Conservation (phyloP, 2,329 filamentous ascomycete species). For the Didymella lethalis region DNA sequence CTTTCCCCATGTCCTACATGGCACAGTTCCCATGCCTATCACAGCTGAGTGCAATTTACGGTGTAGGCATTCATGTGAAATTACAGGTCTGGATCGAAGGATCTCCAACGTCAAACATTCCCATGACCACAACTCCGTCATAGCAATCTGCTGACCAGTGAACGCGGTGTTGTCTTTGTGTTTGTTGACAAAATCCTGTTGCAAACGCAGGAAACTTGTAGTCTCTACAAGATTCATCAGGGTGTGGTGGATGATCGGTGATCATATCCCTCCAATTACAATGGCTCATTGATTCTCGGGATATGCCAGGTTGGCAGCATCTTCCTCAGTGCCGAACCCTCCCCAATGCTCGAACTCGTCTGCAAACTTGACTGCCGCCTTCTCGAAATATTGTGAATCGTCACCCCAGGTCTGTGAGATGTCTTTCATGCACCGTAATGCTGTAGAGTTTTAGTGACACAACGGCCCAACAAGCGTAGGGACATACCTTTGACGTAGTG, state of each 20-base stretch:
- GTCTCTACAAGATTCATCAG: background rate
- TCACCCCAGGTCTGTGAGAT: slow-evolving; percentile 79
- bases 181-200: background rate
- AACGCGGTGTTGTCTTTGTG: background rate
- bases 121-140: slow-evolving; percentile 8
- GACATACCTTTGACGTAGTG: slow-evolving; percentile 81
- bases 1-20: slow-evolving; percentile 9
- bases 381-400: slow-evolving; percentile 69
- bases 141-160: slow-evolving; percentile 14
- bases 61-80: slow-evolving; percentile 1
- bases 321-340: slow-evolving; percentile 51
- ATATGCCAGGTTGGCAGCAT: slow-evolving; percentile 37
- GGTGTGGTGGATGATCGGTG: background rate
- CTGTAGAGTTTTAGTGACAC: slow-evolving; percentile 49
- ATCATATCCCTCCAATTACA: background rate
- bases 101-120: slow-evolving; percentile 1
- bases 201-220: background rate
- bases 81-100: slow-evolving; percentile 3
- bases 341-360: slow-evolving; percentile 77
- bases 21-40: slow-evolving; percentile 10
- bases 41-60: background rate
- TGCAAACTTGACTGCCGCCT: slow-evolving; percentile 74
- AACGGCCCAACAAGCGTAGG: background rate
- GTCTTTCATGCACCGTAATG: slow-evolving; percentile 76
- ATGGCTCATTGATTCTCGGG: slow-evolving; percentile 28